These are phyloP conservation scores for Aurinia saxatilis DNA, from an alignment of 345 rosid genomes.

Conservation along the genomic window DNA sequence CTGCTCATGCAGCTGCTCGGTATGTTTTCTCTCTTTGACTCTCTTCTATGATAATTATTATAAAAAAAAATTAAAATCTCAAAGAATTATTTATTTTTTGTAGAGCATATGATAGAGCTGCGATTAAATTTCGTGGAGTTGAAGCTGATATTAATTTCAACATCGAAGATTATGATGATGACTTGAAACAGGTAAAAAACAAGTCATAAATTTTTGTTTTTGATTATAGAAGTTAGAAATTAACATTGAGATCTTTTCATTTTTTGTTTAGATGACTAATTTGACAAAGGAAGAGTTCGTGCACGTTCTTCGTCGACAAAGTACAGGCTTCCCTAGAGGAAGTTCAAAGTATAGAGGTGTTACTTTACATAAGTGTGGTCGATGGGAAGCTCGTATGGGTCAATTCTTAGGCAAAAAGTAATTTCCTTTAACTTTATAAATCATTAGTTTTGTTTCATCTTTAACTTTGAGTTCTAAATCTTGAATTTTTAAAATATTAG, in stretches of 20 bases:
- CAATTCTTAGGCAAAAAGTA: constrained; percentile 98
- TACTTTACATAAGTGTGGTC: constrained; percentile 95
- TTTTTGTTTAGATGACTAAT: constrained; percentile 59
- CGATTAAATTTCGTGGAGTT: constrained; percentile 93
- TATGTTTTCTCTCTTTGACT: constrained; percentile 24
- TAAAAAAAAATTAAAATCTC: not conserved
- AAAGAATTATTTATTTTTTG: not conserved
- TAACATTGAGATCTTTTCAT: no score
- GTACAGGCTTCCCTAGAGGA: constrained; percentile 97
- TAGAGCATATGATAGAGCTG: constrained; percentile 99
- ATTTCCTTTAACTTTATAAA: not conserved
- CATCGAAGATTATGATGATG: constrained; percentile 86
- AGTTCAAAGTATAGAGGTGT: constrained; percentile 99
- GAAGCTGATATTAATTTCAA: constrained; percentile 94
- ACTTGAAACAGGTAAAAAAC: constrained; percentile 89
- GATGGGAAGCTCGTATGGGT: constrained; percentile 99
- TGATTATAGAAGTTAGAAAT: no score
- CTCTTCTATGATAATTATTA: not conserved
- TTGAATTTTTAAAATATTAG: constrained; percentile 34
- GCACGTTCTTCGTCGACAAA: constrained; percentile 97
- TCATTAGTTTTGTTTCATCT: not conserved
- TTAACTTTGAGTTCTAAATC: not conserved
- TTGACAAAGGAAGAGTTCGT: constrained; percentile 94
- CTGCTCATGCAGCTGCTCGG: constrained; percentile 99
- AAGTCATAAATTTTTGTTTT: no score